Evolutionary conservation across 2,329 filamentous ascomycete species (phyloP).

Genomic region (Stachybotrys elegans): DNA sequence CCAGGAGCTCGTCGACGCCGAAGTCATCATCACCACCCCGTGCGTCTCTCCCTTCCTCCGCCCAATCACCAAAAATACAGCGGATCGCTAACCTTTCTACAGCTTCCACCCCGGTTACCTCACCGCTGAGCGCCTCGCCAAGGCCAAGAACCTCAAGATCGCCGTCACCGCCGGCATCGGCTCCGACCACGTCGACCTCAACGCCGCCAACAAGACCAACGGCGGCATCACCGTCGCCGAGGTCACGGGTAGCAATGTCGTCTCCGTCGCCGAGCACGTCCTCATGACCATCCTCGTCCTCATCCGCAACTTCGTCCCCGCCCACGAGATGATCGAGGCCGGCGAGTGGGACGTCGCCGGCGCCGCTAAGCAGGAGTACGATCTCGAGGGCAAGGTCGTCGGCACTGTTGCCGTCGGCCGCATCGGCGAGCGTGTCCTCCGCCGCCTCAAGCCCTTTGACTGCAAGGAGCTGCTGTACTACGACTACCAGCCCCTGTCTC

Average conservation of each 20-base stretch:
- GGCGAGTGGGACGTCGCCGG: conserved; percentile 96
- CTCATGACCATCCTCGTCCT: conserved; percentile 97
- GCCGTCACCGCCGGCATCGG: conserved; percentile 96
- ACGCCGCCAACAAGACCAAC: conserved; percentile 97
- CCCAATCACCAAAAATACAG: neutral
- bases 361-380: conserved; percentile 97
- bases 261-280: conserved; percentile 98
- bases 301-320: conserved; percentile 96
- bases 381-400: conserved; percentile 95
- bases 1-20: conserved; percentile 90
- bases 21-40: conserved; percentile 99
- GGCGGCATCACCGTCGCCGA: conserved; percentile 95
- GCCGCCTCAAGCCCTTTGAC: conserved; percentile 93
- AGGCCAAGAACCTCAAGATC: conserved; percentile 98
- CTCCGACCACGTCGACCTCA: conserved; percentile 95
- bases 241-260: conserved; percentile 96
- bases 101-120: conserved; percentile 99
- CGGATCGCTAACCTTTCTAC: neutral
- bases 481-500: conserved; percentile 90
- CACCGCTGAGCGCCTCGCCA: conserved; percentile 89
- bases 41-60: conserved; percentile 36
- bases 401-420: conserved; percentile 96
- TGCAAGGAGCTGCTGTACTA: conserved; percentile 99
- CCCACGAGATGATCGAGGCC: conserved; percentile 83
- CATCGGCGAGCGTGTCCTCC: conserved; percentile 96